These are phyloP conservation scores for Fimicolochytrium jonesii DNA, from an alignment of 192 early-diverging fungal species.

Conservation along the genomic window DNA sequence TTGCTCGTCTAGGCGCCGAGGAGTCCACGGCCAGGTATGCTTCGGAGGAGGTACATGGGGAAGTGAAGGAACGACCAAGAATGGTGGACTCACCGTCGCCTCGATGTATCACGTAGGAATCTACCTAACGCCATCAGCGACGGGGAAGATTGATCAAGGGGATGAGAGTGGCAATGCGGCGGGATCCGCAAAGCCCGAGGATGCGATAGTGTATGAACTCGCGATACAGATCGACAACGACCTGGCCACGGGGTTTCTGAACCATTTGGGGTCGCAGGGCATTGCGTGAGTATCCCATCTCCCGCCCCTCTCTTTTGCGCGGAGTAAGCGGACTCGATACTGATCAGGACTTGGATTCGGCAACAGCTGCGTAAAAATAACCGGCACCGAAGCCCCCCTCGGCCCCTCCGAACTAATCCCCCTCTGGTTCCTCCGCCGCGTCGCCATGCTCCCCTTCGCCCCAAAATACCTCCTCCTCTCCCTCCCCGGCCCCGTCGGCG, in stretches of 20 bases:
- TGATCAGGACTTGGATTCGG: too few relatives aligned
- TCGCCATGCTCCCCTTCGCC: background rate
- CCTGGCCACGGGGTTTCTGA: constrained; percentile 13
- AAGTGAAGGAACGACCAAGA: background rate
- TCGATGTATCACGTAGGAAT: background rate
- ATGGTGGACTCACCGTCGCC: background rate
- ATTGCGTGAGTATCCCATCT: too few relatives aligned
- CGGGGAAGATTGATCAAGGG: constrained; percentile 4
- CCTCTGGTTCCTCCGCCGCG: constrained; percentile 19
- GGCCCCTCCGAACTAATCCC: constrained; percentile 19
- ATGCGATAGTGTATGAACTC: constrained; percentile 17
- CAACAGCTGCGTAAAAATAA: constrained; percentile 21
- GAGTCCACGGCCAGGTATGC: constrained; percentile 22
- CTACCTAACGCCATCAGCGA: constrained; percentile 24
- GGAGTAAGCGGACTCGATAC: too few relatives aligned
- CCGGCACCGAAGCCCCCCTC: constrained; percentile 21
- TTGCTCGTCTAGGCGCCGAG: background rate
- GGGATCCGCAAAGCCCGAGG: too few relatives aligned
- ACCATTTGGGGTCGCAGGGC: constrained; percentile 17
- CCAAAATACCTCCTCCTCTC: constrained; percentile 15
- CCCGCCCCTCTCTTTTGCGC: too few relatives aligned
- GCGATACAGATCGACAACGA: constrained; percentile 20
- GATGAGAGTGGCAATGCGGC: background rate
- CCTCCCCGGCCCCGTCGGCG: constrained; percentile 21
- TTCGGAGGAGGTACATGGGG: too few relatives aligned